Base-by-base conservation (phyloP, 805 yeast genomes). In the Yarrowia keelungensis region DNA sequence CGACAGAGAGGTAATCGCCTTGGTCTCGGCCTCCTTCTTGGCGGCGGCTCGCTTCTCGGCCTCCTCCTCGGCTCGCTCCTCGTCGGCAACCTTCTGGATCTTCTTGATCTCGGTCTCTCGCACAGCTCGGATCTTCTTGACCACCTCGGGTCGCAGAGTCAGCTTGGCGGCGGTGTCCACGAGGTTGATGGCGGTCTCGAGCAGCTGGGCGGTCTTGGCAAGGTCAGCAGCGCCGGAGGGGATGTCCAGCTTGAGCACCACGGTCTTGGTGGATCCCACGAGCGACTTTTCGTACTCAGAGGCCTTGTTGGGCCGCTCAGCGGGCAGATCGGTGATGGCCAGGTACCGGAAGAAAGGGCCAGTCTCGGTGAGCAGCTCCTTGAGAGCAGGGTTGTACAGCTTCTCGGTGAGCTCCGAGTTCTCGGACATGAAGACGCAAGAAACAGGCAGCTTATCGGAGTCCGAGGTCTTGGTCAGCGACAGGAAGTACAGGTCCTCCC, bases 381-480 rank as follows among this genome's bases (percentile, higher is more conserved):
- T 72, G 16, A 81, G 72, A 70, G 84, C 85, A 36, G 81, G 80
- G 66, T 87, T 83, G 72, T 84, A 82, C 66, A 90, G 80, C 69
- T 85, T 80, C 5, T 87, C 91, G 72, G 89, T 92, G 80, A 91
- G 83, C 77, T 94, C 98, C 71, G 87, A 83, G 69, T 86, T 86
- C 82, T 95, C 99, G 73, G 90, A 83, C 98, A 95, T 93, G 80
- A 86, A 91, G 36, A 91, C 97, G 75, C 84, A 90, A 71, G 89
- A 86, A 54, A 80, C 74, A 43, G 97, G 97, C 73, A 94, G 81
- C 72, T 85, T 83, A 35, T 89, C 86, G 76, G 92, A 97, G 70
- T 82, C 84, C 50, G 89, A 74, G 50, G 97, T 91, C 73, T 86
- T 90, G 72, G 98, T 91, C 75, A 93, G 83, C 1, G 97, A 89